These are phyloP conservation scores for Lyophyllum semitale DNA, from an alignment of 768 basidiomycete genomes.

Conservation along the genomic window DNA sequence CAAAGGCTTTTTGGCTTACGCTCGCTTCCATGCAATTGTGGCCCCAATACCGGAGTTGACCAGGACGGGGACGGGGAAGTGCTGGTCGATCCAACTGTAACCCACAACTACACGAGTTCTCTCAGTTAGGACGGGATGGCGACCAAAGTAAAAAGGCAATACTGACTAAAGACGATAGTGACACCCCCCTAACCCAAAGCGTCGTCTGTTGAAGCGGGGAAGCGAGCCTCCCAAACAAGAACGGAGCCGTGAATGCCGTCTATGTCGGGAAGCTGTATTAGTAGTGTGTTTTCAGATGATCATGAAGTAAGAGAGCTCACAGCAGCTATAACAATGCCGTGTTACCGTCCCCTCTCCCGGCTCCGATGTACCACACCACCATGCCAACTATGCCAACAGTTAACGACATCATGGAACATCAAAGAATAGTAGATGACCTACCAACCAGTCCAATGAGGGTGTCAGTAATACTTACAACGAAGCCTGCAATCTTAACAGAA, in stretches of 20 bases:
- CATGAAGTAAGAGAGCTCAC: conserved; percentile 23
- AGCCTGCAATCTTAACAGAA: conserved; percentile 33
- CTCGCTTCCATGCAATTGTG: conserved; percentile 42
- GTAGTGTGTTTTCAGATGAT: not conserved
- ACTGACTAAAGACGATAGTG: conserved; percentile 40
- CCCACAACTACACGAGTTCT: conserved; percentile 33
- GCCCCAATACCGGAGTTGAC: conserved; percentile 38
- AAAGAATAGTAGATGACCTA: conserved; percentile 14
- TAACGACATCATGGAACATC: not conserved
- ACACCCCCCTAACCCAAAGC: conserved; percentile 41
- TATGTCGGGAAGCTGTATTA: conserved; percentile 12
- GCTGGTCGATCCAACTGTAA: conserved; percentile 43
- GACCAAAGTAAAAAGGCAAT: not conserved
- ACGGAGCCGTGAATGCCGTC: conserved; percentile 37
- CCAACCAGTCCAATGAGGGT: conserved; percentile 36
- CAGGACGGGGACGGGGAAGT: conserved; percentile 27
- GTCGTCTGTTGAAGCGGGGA: conserved; percentile 33
- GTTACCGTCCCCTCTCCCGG: conserved; percentile 38
- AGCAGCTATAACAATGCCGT: conserved; percentile 42
- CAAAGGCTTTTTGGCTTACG: conserved; percentile 27
- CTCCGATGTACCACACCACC: conserved; percentile 46
- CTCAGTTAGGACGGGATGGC: not conserved
- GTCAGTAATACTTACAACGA: conserved; percentile 33
- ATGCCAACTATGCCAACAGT: conserved; percentile 30
- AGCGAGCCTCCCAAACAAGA: conserved; percentile 34